Evolutionary conservation across 305 asterid genomes (phyloP).

Genomic region (Plantago coronopus): DNA sequence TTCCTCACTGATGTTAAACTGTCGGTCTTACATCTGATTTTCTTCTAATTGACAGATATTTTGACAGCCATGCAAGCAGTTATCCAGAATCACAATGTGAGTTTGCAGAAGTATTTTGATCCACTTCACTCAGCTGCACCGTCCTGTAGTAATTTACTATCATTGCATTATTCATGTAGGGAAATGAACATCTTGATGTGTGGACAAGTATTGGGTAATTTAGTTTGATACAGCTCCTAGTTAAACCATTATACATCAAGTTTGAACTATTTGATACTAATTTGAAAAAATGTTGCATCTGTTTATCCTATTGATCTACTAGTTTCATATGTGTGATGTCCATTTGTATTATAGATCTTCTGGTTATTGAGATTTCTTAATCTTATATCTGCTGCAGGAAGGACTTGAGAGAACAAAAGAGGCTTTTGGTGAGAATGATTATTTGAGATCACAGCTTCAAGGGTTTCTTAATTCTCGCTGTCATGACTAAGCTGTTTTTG

Average conservation of each 20-base stretch:
- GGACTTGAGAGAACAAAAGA: constrained; percentile 67
- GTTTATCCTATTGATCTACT: constrained; percentile 1
- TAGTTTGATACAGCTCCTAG: not conserved
- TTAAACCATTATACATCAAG: no score
- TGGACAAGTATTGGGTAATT: constrained; percentile 6
- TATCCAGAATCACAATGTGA: constrained; percentile 75
- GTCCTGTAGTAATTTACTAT: constrained; percentile 7
- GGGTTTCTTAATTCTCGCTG: no score
- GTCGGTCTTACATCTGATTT: constrained; percentile 25
- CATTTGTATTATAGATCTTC: not conserved
- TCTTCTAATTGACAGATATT: constrained; percentile 58
- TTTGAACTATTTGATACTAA: no score
- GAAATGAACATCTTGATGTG: constrained; percentile 9
- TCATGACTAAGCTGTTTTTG: constrained; percentile 13
- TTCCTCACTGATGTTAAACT: constrained; percentile 14
- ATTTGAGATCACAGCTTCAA: constrained; percentile 11
- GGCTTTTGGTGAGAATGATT: constrained; percentile 63
- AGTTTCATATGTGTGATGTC: constrained; percentile 6
- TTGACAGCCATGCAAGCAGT: constrained; percentile 67
- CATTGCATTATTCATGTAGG: constrained; percentile 12
- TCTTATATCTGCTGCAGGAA: constrained; percentile 47
- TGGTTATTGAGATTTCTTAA: not conserved
- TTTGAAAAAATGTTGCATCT: not conserved
- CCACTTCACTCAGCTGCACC: not conserved
- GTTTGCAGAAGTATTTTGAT: constrained; percentile 31